Base-by-base conservation (phyloP, 2,329 filamentous ascomycete species). In the Fusarium proliferatum region DNA sequence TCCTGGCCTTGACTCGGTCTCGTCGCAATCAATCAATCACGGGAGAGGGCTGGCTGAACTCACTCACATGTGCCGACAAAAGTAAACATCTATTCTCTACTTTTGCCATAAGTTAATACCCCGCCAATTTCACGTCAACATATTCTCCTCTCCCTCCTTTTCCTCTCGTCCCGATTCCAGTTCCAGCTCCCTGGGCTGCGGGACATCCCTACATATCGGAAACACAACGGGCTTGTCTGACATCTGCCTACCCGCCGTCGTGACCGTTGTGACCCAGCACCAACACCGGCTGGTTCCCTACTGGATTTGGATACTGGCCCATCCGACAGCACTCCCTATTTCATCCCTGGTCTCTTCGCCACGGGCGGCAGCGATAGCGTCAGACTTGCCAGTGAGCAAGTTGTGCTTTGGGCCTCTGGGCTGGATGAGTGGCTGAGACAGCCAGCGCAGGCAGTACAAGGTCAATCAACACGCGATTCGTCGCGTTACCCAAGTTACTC, bases 191-290 rank as follows among this genome's bases (percentile, higher is more conserved):
- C 46, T 69, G 43, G 63, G 46, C 56, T 72, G 63, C 38, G 71
- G 71, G 67, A 48, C 56, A 67, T 59, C 71, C 71, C 59, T 65
- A 63, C 62, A 59, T 45, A 51, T 65, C 71, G 71, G 71, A 74
- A 72, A 68, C 67, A 69, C 56, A 55, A 72, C 71, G 71, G 71
- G 62, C 61, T 53, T 72, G 71, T 45, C 51, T 59, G 51, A 55
- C 61, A 43, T 45, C 45, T 49, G 46, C 64, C 34, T 43, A 66
- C 45, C 59, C 45, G 34, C 56, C 49, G 30, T 61, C 51, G 45
- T 46, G 55, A 30, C 53, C 43, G 36, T 59, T 58, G 43, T 43
- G 53, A 42, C 48, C 49, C 39, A 57, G 46, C 26, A 49, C 67
- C 16, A 57, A 41, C 58, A 52, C 58, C 58, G 23, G 43, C 51